phyloP scores from a whole-genome alignment of 352 stramenopile genomes.

The Phytophthora brassicae region DNA sequence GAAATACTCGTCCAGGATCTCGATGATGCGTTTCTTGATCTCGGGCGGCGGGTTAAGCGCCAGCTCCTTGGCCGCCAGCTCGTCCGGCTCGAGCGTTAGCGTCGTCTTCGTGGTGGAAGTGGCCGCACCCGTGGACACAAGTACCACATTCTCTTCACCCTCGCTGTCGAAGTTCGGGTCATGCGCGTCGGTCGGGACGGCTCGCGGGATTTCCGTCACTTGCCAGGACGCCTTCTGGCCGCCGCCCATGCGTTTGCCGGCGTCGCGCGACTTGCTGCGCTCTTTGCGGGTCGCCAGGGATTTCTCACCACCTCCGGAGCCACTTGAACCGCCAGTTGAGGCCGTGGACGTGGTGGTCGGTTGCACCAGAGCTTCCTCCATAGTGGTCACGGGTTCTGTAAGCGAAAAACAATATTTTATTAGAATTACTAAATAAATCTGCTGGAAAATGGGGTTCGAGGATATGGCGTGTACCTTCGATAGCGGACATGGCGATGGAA shows the following conservation, averaged over 20 bases:
- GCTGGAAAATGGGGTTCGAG: background rate
- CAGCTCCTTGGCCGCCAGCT: conserved; percentile 76
- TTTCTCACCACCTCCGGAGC: conserved; percentile 50
- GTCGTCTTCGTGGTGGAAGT: conserved; percentile 48
- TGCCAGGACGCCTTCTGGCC: conserved; percentile 88
- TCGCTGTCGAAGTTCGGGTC: conserved; percentile 95
- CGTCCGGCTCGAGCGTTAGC: conserved; percentile 60
- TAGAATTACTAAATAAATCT: background rate
- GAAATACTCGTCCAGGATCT: conserved; percentile 91
- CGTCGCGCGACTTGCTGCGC: conserved; percentile 84
- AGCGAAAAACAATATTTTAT: background rate
- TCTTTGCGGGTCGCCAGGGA: conserved; percentile 63
- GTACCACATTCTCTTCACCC: conserved; percentile 87
- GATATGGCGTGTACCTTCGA: conserved; percentile 19
- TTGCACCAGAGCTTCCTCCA: conserved; percentile 24
- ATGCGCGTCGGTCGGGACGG: conserved; percentile 78
- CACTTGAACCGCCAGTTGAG: background rate
- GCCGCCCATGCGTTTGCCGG: conserved; percentile 86
- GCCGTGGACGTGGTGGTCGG: background rate
- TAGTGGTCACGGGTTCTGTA: conserved; percentile 19
- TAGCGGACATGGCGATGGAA: conserved; percentile 28
- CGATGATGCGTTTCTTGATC: conserved; percentile 91
- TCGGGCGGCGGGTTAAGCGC: conserved; percentile 68
- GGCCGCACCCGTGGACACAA: conserved; percentile 59
- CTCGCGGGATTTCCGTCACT: conserved; percentile 64